Base-by-base conservation (phyloP, 2,329 filamentous ascomycete genomes). In the Calonectria pseudoturangicola region DNA sequence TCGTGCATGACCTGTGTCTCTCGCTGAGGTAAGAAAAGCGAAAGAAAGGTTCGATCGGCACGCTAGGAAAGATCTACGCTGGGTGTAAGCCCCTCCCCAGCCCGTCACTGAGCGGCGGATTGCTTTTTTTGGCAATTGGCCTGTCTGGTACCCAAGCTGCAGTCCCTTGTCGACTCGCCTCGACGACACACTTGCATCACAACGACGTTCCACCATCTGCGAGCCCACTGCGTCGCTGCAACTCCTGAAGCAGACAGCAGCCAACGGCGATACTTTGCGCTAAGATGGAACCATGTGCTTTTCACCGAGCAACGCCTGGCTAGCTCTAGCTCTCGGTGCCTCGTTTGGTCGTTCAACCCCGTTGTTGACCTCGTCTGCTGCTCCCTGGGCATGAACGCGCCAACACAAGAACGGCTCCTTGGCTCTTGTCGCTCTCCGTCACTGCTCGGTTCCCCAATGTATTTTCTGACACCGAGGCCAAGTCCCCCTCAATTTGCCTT, bases 401-500 rank as follows among this genome's bases (percentile, higher is more conserved):
- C 21, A 21, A 21, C 21, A 21, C 21, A 21, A 21, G 21, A 21
- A 21, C 21, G 21, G 21, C 21, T 21, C 21, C 21, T 47, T 25
- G 25, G 28, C 27, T 28, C 25, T 63, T 21, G 41, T 45, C 25
- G 12, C 41, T n/a, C 58, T 63, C 16, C 27, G 41, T 63, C 27
- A 41, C 58, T 47, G 9, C 25, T 30, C 58, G 27, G 41, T 30
- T 47, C 39, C 25, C 45, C 16, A 21, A 28, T 16, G 41, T 18
- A 63, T 33, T 47, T 25, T 33, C 25, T 47, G 21, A 13, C 13
- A 54, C 8, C 21, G 54, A 60, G 39, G 43, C 65, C 15, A 48
- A 66, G 39, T 62, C 67, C 65, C 47, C 68, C 68, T 62, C 69
- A 56, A 16, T 47, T 56, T 47, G 43, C 68, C 74, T 68, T 64